phyloP scores from a whole-genome alignment of 306 rosid species.

The Cicer chorassanicum region DNA sequence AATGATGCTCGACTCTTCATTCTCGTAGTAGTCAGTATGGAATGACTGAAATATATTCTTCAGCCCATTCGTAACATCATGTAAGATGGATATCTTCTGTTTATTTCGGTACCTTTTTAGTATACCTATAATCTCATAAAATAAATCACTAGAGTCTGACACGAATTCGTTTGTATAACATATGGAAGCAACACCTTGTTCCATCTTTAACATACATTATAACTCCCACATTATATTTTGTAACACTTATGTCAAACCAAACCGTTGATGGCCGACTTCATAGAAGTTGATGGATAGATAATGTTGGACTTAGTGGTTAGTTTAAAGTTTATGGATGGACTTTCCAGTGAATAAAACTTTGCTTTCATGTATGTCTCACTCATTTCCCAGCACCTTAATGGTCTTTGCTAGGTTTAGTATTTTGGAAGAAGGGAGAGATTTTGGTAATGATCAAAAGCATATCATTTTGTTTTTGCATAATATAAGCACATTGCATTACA shows the following conservation, averaged over 20 bases:
- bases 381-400: slow-evolving; percentile 29
- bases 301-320: slow-evolving; percentile 8
- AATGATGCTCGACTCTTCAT: no score
- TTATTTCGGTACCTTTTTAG: no score
- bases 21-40: no score
- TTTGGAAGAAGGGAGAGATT: not conserved
- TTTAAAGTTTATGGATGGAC: not conserved
- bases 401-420: slow-evolving; percentile 24
- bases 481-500: slow-evolving; percentile 12
- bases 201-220: no score
- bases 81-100: no score
- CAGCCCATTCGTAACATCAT: no score
- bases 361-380: not conserved
- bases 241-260: not conserved
- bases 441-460: slow-evolving; percentile 16
- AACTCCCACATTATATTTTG: no score
- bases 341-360: not conserved
- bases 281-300: slow-evolving; percentile 35
- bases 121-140: no score
- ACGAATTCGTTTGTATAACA: no score
- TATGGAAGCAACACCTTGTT: no score
- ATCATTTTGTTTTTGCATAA: slow-evolving; percentile 12
- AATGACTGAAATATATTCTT: no score
- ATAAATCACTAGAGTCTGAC: no score
- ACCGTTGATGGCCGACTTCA: not conserved